Conservation (phyloP, 768 basidiomycete genomes). For the Cantharellus anzutake region DNA sequence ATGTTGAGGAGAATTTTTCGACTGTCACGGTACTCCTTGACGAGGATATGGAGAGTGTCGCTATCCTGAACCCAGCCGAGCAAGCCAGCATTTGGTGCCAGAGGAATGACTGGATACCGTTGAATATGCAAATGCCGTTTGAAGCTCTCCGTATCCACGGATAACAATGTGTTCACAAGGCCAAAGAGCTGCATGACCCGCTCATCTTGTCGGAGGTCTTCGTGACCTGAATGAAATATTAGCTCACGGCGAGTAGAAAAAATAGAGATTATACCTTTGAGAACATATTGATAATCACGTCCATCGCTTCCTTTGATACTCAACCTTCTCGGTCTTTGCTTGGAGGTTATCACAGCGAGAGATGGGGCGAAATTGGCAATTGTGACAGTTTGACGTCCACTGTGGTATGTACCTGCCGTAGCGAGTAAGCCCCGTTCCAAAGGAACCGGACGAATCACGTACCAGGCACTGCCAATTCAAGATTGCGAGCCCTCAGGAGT, state of each 20-base stretch:
- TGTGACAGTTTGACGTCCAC: constrained; percentile 61
- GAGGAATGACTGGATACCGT: constrained; percentile 76
- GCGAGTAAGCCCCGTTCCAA: neutral
- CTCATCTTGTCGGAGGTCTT: constrained; percentile 97
- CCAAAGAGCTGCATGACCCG: constrained; percentile 98
- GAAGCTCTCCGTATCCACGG: constrained; percentile 86
- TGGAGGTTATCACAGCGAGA: constrained; percentile 84
- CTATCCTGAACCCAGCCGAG: constrained; percentile 91
- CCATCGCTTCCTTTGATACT: constrained; percentile 81
- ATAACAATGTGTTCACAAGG: constrained; percentile 84
- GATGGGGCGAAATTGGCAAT: constrained; percentile 79
- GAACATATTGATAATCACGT: constrained; percentile 72
- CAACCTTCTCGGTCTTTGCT: constrained; percentile 84
- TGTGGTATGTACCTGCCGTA: constrained; percentile 72
- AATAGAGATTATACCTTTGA: constrained; percentile 46
- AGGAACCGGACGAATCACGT: constrained; percentile 10
- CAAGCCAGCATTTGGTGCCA: constrained; percentile 89
- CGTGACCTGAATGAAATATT: constrained; percentile 45
- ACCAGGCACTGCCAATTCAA: constrained; percentile 96
- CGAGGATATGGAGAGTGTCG: constrained; percentile 89
- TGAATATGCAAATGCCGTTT: constrained; percentile 92
- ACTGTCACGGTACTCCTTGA: constrained; percentile 89
- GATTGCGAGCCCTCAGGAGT: constrained; percentile 67
- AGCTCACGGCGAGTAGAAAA: neutral
- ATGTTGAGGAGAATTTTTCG: constrained; percentile 94